Evolutionary conservation across 441 rosid species (phyloP).

Genomic region (Eutrema salsugineum): DNA sequence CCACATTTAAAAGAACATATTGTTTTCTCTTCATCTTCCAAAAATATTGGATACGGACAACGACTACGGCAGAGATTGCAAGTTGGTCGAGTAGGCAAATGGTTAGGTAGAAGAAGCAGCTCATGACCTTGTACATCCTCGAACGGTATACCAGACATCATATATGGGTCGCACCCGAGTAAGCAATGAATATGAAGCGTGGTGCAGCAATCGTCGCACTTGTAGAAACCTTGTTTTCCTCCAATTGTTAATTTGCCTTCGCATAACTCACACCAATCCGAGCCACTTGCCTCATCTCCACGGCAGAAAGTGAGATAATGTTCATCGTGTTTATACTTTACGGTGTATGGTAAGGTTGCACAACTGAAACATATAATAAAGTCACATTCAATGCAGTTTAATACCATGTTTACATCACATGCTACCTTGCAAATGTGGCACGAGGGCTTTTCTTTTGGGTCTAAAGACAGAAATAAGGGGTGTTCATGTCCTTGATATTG

Average conservation of each 20-base stretch:
- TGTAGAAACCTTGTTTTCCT: not conserved
- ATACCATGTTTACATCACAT: not conserved
- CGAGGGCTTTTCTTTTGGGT: not conserved
- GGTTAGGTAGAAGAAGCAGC: not conserved
- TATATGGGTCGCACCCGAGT: not conserved
- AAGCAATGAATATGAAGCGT: not conserved
- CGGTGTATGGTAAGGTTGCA: not conserved
- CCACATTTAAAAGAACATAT: no score
- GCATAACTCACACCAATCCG: not conserved
- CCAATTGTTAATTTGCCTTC: not conserved
- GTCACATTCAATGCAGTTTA: not conserved
- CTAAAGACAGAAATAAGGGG: not conserved
- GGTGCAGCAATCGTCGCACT: not conserved
- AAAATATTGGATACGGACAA: not conserved
- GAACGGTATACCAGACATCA: not conserved
- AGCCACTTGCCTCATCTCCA: not conserved
- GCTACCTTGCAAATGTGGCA: not conserved
- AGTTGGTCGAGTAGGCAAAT: not conserved
- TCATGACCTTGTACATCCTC: rapidly evolving
- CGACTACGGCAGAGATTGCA: not conserved
- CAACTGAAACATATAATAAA: not conserved
- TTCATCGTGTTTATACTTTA: not conserved
- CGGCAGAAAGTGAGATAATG: not conserved
- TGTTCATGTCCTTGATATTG: not conserved
- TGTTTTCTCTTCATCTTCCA: no score